Base-by-base conservation (phyloP, 257 asterid species). In the Lycium barbarum region DNA sequence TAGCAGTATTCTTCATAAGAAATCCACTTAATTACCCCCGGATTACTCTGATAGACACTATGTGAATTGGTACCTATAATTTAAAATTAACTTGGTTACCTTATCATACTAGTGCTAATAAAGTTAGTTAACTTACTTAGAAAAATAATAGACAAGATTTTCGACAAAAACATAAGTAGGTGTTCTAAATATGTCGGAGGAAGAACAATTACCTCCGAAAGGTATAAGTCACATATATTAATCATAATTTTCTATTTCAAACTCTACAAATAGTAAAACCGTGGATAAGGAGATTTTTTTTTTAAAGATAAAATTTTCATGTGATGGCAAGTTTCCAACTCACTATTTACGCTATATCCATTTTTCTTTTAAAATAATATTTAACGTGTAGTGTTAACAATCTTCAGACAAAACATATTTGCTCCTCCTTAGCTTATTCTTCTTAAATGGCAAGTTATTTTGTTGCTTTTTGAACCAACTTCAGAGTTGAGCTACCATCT, bases 251-350 rank as follows among this genome's bases (percentile, higher is more conserved):
- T 66, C n/a, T 6, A 12, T 33, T 33, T 0, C 9, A 66, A 33
- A 3, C 12, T 33, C 4, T 3, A 2, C 33, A 26, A 0, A 13
- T 13, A 13, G 7, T 33, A 3, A 66, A 66, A 33, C 10, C 18
- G 33, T 9, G 35, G 6, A 35, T 66, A 66, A 66, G 0, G 2
- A 22, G 1, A 1, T n/a, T 35, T 6, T 33, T 7, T 10, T 1
- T 66, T 66, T 33, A 66, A 26, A 13, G 5, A 5, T 35, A 66
- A 14, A 33, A 66, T 18, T 8, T 66, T 58, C 3, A 12, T 5
- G 4, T 33, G n/a, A 2, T 33, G 10, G n/a, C 0, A 1, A 5
- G 33, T 6, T 33, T 66, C 0, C 73, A 65, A 3, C 0, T 0
- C 10, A 1, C 36, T 0, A 62, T 62, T 1, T 22, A 22, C 20